Percentiles rank a stretch among this genome's conserved stretches.
phyloP scores from a whole-genome alignment of 73 alveolate genomes.

The Symbiodinium natans region DNA sequence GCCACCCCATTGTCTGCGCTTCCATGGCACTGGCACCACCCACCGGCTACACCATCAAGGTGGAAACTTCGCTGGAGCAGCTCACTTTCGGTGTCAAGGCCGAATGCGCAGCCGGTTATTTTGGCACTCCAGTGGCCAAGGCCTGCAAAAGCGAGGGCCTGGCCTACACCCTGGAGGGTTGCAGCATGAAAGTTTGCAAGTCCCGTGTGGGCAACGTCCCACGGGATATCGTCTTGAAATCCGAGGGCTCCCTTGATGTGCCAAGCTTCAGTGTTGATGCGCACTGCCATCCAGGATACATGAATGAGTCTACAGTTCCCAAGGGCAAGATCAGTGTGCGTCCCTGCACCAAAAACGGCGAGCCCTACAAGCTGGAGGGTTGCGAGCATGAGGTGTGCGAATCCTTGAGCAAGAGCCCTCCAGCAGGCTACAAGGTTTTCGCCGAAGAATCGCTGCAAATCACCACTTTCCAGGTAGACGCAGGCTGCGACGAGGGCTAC shows the following conservation, averaged over 20 bases:
- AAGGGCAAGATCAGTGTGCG: conserved; percentile 26
- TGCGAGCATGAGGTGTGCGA: conserved; percentile 3
- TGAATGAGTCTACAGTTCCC: conserved; percentile 13
- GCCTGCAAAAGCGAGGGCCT: conserved; percentile 26
- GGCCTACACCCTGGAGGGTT: conserved; percentile 66
- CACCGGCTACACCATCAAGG: neutral
- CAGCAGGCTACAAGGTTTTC: conserved; percentile 4
- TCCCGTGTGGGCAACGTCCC: neutral
- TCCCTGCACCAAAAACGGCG: conserved; percentile 36
- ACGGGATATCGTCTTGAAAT: neutral
- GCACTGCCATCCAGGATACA: conserved; percentile 33
- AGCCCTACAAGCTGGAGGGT: conserved; percentile 55
- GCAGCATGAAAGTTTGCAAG: conserved; percentile 36
- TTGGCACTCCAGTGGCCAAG: conserved; percentile 36
- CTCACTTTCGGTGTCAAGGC: neutral
- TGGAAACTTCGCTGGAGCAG: neutral
- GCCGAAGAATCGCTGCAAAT: conserved; percentile 21
- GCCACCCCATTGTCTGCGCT: conserved; percentile 54
- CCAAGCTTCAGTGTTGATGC: conserved; percentile 52
- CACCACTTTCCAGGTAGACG: conserved; percentile 29
- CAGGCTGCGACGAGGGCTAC: conserved; percentile 35
- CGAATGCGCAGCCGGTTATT: neutral
- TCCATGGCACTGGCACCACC: neutral
- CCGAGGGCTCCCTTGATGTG: conserved; percentile 14
- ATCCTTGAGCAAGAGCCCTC: neutral